A percentile compares a stretch with the other conserved stretches of the same genome.
These are phyloP conservation scores for Andrographis paniculata DNA, from an alignment of 305 asterid genomes.

Conservation along the genomic window DNA sequence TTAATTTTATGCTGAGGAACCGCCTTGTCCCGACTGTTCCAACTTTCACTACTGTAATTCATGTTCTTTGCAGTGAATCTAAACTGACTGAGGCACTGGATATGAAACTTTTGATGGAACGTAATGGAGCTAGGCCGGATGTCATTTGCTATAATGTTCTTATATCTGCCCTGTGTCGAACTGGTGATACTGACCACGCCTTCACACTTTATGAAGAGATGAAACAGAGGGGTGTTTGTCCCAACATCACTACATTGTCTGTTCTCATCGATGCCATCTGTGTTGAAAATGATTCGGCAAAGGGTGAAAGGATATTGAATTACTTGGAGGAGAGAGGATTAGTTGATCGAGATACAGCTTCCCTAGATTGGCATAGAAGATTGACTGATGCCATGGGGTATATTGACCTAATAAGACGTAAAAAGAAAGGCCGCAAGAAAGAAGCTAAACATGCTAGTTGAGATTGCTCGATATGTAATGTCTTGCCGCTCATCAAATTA, in stretches of 20 bases:
- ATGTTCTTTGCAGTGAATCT: slow-evolving; percentile 51
- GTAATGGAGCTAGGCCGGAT: slow-evolving; percentile 55
- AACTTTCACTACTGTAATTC: slow-evolving; percentile 71
- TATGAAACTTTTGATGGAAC: slow-evolving; percentile 54
- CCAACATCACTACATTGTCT: slow-evolving; percentile 57
- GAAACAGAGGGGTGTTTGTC: slow-evolving; percentile 49
- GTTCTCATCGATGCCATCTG: slow-evolving; percentile 37
- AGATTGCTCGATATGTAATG: neutral
- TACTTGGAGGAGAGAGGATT: slow-evolving; percentile 68
- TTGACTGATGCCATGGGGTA: slow-evolving; percentile 36
- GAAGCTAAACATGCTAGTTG: slow-evolving; percentile 1
- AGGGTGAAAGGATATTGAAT: slow-evolving; percentile 42
- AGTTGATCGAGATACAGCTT: slow-evolving; percentile 21
- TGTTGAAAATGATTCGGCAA: slow-evolving; percentile 33
- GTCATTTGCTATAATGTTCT: slow-evolving; percentile 72
- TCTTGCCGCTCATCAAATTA: slow-evolving; percentile 13
- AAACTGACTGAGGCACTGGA: slow-evolving; percentile 46
- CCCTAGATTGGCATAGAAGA: slow-evolving; percentile 30
- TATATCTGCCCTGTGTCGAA: slow-evolving; percentile 45
- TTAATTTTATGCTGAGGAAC: slow-evolving; percentile 53
- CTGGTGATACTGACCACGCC: slow-evolving; percentile 34
- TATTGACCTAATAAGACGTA: slow-evolving; percentile 39
- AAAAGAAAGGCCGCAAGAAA: slow-evolving; percentile 21
- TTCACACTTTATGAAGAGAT: slow-evolving; percentile 65
- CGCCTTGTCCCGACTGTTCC: slow-evolving; percentile 51